A percentile compares a stretch with the other conserved stretches of the same genome.
These are phyloP conservation scores for Trichoderma sp. DNA, from an alignment of 2,329 filamentous ascomycete species.

Conservation along the genomic window DNA sequence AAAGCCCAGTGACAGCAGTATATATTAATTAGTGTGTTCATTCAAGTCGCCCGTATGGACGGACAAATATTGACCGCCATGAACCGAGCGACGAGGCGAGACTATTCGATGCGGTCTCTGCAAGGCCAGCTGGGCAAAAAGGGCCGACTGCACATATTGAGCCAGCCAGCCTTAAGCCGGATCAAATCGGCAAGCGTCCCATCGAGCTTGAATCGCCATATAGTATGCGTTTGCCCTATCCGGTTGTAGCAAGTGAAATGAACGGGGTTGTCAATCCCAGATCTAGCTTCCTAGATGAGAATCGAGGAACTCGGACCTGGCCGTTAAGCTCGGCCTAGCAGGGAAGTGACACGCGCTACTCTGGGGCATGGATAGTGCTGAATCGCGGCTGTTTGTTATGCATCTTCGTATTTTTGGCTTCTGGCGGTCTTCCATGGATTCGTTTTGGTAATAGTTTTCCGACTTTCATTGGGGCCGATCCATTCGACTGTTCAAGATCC, in stretches of 20 bases:
- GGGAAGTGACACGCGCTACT: slow-evolving; percentile 18
- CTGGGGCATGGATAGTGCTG: background rate
- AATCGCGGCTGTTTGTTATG: background rate
- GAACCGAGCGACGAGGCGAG: background rate
- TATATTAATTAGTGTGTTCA: background rate
- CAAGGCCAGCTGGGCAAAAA: slow-evolving; percentile 12
- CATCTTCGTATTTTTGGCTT: background rate
- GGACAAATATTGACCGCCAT: slow-evolving; percentile 10
- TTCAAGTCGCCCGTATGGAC: slow-evolving; percentile 3
- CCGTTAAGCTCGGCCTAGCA: slow-evolving; percentile 21
- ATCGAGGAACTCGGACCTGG: slow-evolving; percentile 7
- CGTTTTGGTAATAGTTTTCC: background rate
- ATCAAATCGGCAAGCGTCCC: slow-evolving; percentile 6
- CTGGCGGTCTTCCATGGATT: background rate
- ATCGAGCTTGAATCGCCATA: slow-evolving; percentile 11
- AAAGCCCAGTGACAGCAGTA: too few relatives aligned
- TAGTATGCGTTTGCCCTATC: background rate
- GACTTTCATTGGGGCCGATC: background rate
- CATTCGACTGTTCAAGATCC: background rate
- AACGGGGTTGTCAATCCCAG: slow-evolving; percentile 13
- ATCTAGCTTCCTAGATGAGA: slow-evolving; percentile 26
- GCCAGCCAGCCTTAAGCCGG: slow-evolving; percentile 1
- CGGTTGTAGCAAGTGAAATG: slow-evolving; percentile 23
- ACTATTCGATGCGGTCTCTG: background rate
- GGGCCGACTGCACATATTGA: slow-evolving; percentile 13